Base-by-base conservation (phyloP, 2,329 filamentous ascomycete genomes). In the Fusarium redolens region DNA sequence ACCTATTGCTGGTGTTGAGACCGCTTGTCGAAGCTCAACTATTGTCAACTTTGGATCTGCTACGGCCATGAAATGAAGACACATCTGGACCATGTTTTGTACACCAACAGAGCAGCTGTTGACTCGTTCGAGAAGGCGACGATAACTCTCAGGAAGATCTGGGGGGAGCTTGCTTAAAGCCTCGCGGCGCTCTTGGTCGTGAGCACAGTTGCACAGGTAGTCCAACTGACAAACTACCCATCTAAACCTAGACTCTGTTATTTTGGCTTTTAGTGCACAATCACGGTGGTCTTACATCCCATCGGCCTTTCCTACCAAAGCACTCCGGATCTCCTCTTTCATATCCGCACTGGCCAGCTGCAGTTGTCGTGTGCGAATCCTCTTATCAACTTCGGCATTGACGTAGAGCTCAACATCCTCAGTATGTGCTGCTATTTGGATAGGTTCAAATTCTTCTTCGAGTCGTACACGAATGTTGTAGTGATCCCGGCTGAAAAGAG, bases 201-300 rank as follows among this genome's bases (percentile, higher is more conserved):
- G 52, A 1, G 47, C 51, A 25, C 56, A 62, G 10, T 73, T 44
- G 4, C 73, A 64, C 7, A 76, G 61, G 15, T 76, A 65, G 52
- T 76, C 71, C 0, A 76, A 7, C 15, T 76, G 73, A 3, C 74
- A 76, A 5, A 59, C 61, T 20, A 73, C 73, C 73, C 74, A 76
- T 7, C 71, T 68, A 13, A 76, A 76, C 73, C 73, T 76, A 0
- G 0, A 8, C 3, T 0, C 1, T 18, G 12, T 55, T 8, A 59
- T 25, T 25, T 2, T n/a, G 3, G 30, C 13, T 15, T 10, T 0
- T 2, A 15, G 1, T 6, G 28, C 3, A 22, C 0, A 2, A 15
- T 13, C 7, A 5, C 3, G 8, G 13, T 3, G 13, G 3, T 33
- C 61, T 35, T 44, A 67, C 69, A 76, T 76, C 20, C 74, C 74